A percentile compares a stretch with the other conserved stretches of the same genome.
These are phyloP conservation scores for Mortierella sp. DNA, from an alignment of 371 early-diverging fungal genomes.

Conservation along the genomic window DNA sequence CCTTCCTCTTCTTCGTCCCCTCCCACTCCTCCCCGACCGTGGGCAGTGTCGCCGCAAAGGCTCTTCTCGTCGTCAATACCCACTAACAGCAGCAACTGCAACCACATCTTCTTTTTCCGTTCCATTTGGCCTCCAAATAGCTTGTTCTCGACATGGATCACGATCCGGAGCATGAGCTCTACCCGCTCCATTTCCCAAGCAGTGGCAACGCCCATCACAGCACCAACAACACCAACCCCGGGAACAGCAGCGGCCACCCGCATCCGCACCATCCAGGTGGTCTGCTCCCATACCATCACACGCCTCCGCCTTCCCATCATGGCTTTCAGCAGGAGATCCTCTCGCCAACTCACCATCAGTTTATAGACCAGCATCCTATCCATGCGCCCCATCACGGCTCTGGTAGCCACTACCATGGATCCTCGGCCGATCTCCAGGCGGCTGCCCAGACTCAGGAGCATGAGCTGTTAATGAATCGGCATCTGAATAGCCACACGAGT, in stretches of 20 bases:
- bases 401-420: constrained; percentile 17
- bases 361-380: constrained; percentile 14
- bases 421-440: constrained; percentile 29
- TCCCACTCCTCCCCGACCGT: no score
- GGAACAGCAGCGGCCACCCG: background rate
- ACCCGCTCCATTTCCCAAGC: constrained; percentile 18
- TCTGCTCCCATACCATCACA: background rate
- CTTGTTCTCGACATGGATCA: constrained; percentile 15
- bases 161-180: constrained; percentile 13
- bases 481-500: constrained; percentile 26
- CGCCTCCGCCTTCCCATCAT: constrained; percentile 2
- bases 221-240: constrained; percentile 1
- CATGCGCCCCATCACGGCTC: constrained; percentile 18
- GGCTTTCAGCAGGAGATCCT: constrained; percentile 11
- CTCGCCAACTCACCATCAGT: constrained; percentile 8
- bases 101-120: background rate
- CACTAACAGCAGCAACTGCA: background rate
- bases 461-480: constrained; percentile 27
- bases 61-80: constrained; percentile 5
- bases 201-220: no score
- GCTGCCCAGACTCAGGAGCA: constrained; percentile 28
- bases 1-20: no score
- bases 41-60: constrained; percentile 9
- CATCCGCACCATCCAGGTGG: background rate
- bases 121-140: background rate